Conservation (phyloP, 192 early-diverging fungal genomes). For the Jimgerdemannia flammicorona region DNA sequence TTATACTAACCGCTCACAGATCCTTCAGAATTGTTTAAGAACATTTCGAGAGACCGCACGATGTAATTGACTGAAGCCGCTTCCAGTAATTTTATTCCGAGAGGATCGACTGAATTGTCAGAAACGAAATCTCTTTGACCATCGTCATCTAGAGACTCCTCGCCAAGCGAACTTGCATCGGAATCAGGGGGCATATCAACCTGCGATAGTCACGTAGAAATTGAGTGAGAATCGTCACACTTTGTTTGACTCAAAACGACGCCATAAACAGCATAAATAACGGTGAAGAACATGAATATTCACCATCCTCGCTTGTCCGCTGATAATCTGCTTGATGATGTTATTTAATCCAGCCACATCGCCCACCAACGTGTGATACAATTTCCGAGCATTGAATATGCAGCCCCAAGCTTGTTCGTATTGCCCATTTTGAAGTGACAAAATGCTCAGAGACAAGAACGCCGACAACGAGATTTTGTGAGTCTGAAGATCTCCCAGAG, state of each 20-base stretch:
- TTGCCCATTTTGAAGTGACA: slow-evolving; percentile 20
- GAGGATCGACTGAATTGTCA: slow-evolving; percentile 12
- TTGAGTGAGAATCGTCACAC: not conserved
- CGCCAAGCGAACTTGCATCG: not conserved
- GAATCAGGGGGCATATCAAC: not conserved
- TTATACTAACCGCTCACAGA: slow-evolving; percentile 3
- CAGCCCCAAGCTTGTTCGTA: slow-evolving; percentile 35
- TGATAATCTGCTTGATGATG: not conserved
- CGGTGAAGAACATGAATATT: not conserved
- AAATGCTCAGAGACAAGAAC: slow-evolving; percentile 19
- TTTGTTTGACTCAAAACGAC: too few relatives aligned
- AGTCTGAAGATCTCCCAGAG: not conserved
- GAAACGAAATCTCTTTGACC: slow-evolving; percentile 21
- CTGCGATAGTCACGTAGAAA: not conserved
- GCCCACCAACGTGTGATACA: not conserved
- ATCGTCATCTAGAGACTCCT: not conserved
- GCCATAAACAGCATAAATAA: not conserved
- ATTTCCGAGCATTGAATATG: slow-evolving; percentile 1
- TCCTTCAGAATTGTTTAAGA: slow-evolving; percentile 20
- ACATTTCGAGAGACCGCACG: slow-evolving; percentile 18
- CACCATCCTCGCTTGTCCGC: not conserved
- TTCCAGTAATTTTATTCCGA: slow-evolving; percentile 28
- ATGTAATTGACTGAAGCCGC: slow-evolving; percentile 28
- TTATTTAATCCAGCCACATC: not conserved
- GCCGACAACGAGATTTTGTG: slow-evolving; percentile 23